Evolutionary conservation across 2,329 filamentous ascomycete species (phyloP).

Genomic region (Ophiocordyceps camponoti-saundersi): DNA sequence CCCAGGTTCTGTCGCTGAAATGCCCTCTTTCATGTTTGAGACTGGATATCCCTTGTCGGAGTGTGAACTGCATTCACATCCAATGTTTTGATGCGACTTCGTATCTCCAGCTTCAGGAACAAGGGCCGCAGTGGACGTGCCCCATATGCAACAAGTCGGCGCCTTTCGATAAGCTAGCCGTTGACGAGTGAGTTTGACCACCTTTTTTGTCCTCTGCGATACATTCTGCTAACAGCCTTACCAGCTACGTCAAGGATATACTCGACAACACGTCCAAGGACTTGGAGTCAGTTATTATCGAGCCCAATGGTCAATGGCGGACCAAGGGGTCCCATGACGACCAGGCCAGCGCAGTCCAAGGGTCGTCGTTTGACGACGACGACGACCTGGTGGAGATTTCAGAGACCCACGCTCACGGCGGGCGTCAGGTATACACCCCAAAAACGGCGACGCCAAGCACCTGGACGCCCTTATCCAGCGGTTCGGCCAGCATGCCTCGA

Average conservation of each 20-base stretch:
- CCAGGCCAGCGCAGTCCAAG: slow-evolving; percentile 10
- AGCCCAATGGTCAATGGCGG: slow-evolving; percentile 69
- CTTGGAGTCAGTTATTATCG: slow-evolving; percentile 74
- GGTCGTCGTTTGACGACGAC: slow-evolving; percentile 17
- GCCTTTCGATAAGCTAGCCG: slow-evolving; percentile 63
- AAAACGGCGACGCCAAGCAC: slow-evolving; percentile 16
- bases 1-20: slow-evolving; percentile 76
- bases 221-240: neutral
- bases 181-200: slow-evolving; percentile 55
- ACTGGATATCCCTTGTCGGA: slow-evolving; percentile 65
- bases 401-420: slow-evolving; percentile 20
- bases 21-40: slow-evolving; percentile 80
- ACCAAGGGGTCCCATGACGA: slow-evolving; percentile 18
- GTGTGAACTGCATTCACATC: slow-evolving; percentile 66
- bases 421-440: slow-evolving; percentile 19
- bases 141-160: slow-evolving; percentile 79
- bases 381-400: slow-evolving; percentile 35
- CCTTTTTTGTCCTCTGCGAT: too few relatives aligned
- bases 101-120: slow-evolving; percentile 86
- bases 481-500: slow-evolving; percentile 17
- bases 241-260: slow-evolving; percentile 75
- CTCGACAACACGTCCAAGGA: slow-evolving; percentile 52
- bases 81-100: slow-evolving; percentile 91
- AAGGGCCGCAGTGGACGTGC: slow-evolving; percentile 93
- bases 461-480: slow-evolving; percentile 20